Base-by-base conservation (phyloP, 495 filamentous ascomycete genomes). In the Lepraria neglecta region DNA sequence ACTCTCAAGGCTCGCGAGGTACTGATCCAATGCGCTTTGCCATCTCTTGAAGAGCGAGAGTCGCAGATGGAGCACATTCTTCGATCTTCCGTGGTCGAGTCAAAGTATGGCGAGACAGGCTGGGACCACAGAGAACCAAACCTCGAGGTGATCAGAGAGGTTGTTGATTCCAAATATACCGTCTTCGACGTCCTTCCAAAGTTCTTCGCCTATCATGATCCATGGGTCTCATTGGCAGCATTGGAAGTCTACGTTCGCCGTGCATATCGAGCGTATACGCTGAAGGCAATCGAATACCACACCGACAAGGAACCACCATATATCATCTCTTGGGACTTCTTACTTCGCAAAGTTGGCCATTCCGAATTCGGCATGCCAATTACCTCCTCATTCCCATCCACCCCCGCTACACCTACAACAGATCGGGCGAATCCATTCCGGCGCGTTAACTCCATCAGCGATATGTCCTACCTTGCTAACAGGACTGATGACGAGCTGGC, bases 21-120 rank as follows among this genome's bases (percentile, higher is more conserved):
- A 33, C 82, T 97, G 53, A 98, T 98, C 61, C 94, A 97, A 75
- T 97, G 90, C 65, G 92, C 94, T 38, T 81, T 98, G 70, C 94
- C 94, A 0, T 97, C 95, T 6, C 80, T 98, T 27, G 94, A 97
- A 72, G 94, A 98, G 80, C 83, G 94, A 65, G 86, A 89, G 7
- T 83, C 87, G 40, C 94, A 98, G 76, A 97, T 98, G 94, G 95
- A 97, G 76, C 92, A 97, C 74, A 98, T 98, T 67, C 82, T 98
- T 38, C 90, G 92, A 44, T 95, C 94, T 40, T 92, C 95, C 3
- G 94, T 98, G n/a, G 84, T 97, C 7, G 91, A 97, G 73, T 95
- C 92, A 44, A 85, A 89, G 66, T 98, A 98, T 71, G 94, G 94
- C 38, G 94, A 98, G 78, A 95, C 90, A 46, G 91, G 92, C 47